Evolutionary conservation across 2,329 filamentous ascomycete genomes (phyloP), one percentile per base, ranked within the genome.

Genomic region (Talaromyces funiculosus): DNA sequence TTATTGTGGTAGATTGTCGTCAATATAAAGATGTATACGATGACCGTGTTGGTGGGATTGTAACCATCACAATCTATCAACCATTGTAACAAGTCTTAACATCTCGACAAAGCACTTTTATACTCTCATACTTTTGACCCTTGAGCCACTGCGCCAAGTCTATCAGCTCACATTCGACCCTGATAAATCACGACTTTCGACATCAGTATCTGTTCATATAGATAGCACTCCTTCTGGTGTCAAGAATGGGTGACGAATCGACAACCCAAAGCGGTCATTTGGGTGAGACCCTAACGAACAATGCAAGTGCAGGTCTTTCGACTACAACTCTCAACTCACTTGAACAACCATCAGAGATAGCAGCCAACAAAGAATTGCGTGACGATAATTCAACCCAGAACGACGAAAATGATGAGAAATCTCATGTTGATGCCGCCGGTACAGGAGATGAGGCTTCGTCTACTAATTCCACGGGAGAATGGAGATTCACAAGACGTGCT

Each of bases 401-500:
- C 24, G 53, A 56, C 3, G 22, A 1, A 9, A 43, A 16, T 14
- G 35, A 43, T 10, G 38, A 56, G 12, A 37, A 16, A 16, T 3
- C 20, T 20, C 33, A 47, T 18, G 18, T 18, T 20, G 20, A 18
- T 12, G 12, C 22, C n/a, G 20, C 37, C 12, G 42, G 29, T 35
- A 10, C 20, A 16, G 5, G 10, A 37, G 55, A 7, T 2, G 55
- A 57, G 4, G 29, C 26, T 35, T 20, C 29, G 8, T 57, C 55
- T 3, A 14, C 51, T 42, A 22, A 53, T 16, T 59, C 56, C 7
- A 33, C 56, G 2, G 33, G 4, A 29, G 56, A 59, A 49, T 59
- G 56, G 56, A 53, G 33, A 24, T 59, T 59, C 8, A 53, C 61
- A 4, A 43, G 42, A 31, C 51, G 57, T 12, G 61, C 47, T 3